Percentiles rank a stretch among this genome's conserved stretches.
These are phyloP conservation scores for Aspergillus egyptiacus DNA, from an alignment of 495 filamentous ascomycete genomes.

Conservation along the genomic window DNA sequence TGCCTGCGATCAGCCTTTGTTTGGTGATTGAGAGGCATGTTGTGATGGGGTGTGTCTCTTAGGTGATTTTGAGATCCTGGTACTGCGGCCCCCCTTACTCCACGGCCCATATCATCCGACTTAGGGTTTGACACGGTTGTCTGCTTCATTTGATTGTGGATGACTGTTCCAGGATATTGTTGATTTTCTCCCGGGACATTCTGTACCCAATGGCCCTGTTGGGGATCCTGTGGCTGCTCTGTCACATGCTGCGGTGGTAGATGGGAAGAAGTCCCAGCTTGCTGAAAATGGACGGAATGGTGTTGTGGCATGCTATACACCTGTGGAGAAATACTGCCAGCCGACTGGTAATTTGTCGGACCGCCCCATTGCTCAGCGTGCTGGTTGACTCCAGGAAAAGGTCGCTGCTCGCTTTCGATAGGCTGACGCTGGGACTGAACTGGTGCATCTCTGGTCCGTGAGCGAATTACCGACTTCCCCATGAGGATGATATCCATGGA, in stretches of 20 bases:
- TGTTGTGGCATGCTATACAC: background rate
- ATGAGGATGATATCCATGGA: conserved; percentile 36
- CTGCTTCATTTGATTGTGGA: background rate
- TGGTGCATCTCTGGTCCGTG: background rate
- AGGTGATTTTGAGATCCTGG: conserved; percentile 2
- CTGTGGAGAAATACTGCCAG: conserved; percentile 2
- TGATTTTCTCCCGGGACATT: conserved; percentile 4
- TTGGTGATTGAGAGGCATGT: background rate
- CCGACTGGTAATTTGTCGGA: background rate
- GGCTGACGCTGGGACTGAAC: background rate
- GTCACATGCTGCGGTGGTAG: background rate
- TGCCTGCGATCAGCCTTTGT: background rate
- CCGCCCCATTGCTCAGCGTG: background rate
- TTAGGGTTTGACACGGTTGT: background rate
- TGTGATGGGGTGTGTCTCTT: background rate
- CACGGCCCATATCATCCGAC: background rate
- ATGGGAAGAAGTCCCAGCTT: background rate
- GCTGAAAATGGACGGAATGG: background rate
- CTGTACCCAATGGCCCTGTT: conserved; percentile 6
- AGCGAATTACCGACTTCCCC: conserved; percentile 20
- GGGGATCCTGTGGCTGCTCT: background rate
- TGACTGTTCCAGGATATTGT: background rate
- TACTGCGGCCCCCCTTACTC: background rate
- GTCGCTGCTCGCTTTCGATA: background rate
- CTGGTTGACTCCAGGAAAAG: background rate